Evolutionary conservation across 1,139 yeast genomes (phyloP).

Genomic region (Saccharomyces uvarum): DNA sequence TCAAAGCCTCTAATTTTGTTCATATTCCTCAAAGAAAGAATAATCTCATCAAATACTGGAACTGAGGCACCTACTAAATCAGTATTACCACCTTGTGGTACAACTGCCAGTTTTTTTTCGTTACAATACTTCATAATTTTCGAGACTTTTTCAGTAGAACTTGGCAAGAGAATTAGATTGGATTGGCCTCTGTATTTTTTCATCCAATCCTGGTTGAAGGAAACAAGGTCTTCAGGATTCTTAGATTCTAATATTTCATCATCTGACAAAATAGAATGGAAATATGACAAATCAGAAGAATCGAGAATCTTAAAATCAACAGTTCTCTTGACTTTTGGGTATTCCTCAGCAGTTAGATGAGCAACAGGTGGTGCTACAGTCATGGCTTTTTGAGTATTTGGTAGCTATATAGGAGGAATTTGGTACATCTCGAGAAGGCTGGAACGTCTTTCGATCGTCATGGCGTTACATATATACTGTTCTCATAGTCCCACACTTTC

Average conservation of each 20-base stretch:
- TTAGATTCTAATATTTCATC: conserved; percentile 44
- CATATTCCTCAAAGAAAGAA: conserved; percentile 59
- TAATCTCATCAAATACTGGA: conserved; percentile 86
- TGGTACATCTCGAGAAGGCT: too few species aligned
- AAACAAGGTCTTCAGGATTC: conserved; percentile 39
- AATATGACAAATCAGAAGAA: conserved; percentile 50
- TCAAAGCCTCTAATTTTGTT: conserved; percentile 80
- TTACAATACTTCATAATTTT: conserved; percentile 75
- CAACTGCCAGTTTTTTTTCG: conserved; percentile 70
- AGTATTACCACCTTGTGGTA: conserved; percentile 96
- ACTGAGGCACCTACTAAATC: conserved; percentile 93
- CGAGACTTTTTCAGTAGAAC: conserved; percentile 70
- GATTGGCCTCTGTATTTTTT: conserved; percentile 87
- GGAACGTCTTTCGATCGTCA: too few species aligned
- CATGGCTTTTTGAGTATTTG: too few species aligned
- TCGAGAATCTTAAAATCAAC: conserved; percentile 40
- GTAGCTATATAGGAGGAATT: too few species aligned
- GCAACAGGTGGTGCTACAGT: neutral
- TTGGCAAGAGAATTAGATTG: conserved; percentile 73
- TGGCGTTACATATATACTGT: too few species aligned
- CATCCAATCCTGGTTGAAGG: conserved; percentile 93
- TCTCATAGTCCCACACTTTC: too few species aligned
- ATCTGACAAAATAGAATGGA: conserved; percentile 48
- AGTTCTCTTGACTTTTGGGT: conserved; percentile 47
- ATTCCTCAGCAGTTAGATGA: conserved; percentile 51